Conservation (phyloP, 2,329 filamentous ascomycete species). For the Aspergillus novofumigatus region DNA sequence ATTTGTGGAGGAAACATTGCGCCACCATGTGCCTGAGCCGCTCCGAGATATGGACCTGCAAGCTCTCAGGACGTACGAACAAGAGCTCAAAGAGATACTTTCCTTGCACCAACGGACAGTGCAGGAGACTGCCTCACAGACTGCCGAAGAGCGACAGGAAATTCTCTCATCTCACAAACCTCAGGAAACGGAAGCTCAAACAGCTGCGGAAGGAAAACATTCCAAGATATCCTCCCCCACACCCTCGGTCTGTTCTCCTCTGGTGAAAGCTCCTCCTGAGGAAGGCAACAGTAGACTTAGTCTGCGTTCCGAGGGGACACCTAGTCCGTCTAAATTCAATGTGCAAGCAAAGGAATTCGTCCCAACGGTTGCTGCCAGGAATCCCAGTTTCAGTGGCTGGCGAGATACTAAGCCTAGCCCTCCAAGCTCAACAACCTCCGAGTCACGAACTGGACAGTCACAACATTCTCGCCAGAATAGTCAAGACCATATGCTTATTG, state of each 20-base stretch:
- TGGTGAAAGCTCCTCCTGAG: neutral
- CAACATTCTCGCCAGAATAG: neutral
- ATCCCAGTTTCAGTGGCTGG: slow-evolving; percentile 5
- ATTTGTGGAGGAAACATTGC: slow-evolving; percentile 11
- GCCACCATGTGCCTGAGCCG: neutral
- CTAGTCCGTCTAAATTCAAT: neutral
- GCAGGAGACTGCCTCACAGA: neutral
- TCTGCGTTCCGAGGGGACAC: neutral
- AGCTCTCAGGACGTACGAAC: slow-evolving; percentile 14
- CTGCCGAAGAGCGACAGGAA: neutral
- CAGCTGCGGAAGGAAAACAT: neutral
- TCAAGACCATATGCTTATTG: neutral
- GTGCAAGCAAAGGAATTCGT: neutral
- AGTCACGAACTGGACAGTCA: neutral
- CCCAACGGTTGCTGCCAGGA: neutral
- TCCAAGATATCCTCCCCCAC: neutral
- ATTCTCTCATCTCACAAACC: neutral
- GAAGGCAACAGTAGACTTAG: neutral
- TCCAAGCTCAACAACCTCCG: slow-evolving; percentile 2
- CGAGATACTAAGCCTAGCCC: slow-evolving; percentile 4
- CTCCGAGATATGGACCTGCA: slow-evolving; percentile 6
- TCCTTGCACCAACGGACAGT: neutral
- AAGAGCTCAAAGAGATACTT: slow-evolving; percentile 13
- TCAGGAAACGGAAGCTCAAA: neutral
- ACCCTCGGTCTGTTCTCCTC: neutral